A percentile compares a stretch with the other conserved stretches of the same genome.
phyloP scores from a whole-genome alignment of 2,329 filamentous ascomycete species.

The Paecilomyces sp. region DNA sequence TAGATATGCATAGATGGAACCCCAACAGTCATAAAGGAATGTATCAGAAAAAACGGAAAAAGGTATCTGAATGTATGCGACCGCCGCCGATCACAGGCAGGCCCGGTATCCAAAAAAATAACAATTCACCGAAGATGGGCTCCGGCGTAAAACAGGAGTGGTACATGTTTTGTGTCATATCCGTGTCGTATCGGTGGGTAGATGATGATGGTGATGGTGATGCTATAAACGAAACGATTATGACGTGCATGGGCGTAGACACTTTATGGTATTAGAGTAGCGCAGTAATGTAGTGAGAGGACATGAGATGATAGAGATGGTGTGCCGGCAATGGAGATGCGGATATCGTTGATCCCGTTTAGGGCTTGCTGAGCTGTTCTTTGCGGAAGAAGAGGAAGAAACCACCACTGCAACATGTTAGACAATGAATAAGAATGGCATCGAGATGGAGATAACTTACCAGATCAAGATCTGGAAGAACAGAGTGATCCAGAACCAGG shows the following conservation, averaged over 20 bases:
- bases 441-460: conserved; percentile 43
- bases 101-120: neutral
- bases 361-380: conserved; percentile 39
- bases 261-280: neutral
- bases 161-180: neutral
- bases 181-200: neutral
- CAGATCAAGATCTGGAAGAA: conserved; percentile 52
- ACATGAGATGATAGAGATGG: neutral
- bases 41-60: neutral
- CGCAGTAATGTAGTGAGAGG: neutral
- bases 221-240: neutral
- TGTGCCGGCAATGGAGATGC: neutral
- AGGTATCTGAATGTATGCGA: neutral
- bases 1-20: neutral
- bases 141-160: neutral
- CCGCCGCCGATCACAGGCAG: neutral
- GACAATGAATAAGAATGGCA: neutral
- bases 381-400: conserved; percentile 39
- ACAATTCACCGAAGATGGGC: neutral
- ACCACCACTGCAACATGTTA: conserved; percentile 21
- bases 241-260: neutral
- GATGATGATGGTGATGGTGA: neutral
- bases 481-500: conserved; percentile 57
- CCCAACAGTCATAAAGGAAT: neutral
- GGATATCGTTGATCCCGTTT: conserved; percentile 5